These are phyloP conservation scores for Xylaria acuta DNA, from an alignment of 495 filamentous ascomycete genomes.

Conservation along the genomic window DNA sequence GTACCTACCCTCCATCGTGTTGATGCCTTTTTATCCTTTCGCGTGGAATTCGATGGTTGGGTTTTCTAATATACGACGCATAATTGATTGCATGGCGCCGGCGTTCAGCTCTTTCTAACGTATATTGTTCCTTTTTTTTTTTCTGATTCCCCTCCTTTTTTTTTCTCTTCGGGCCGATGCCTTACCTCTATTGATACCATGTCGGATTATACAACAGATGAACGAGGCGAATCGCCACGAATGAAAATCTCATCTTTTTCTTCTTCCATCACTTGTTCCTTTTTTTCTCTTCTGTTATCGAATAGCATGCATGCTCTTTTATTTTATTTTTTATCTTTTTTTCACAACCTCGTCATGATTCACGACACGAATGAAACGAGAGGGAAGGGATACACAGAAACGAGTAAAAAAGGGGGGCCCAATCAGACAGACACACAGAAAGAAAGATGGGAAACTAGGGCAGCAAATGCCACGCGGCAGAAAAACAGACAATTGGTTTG, in stretches of 20 bases:
- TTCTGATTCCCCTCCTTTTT: constrained; percentile 11
- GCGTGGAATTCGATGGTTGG: constrained; percentile 10
- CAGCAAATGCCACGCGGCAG: constrained; percentile 21
- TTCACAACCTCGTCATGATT: constrained; percentile 32
- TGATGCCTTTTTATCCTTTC: not conserved
- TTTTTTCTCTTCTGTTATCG: not conserved
- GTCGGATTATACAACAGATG: constrained; percentile 5
- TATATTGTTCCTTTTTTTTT: constrained; percentile 8
- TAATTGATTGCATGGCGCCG: constrained; percentile 43
- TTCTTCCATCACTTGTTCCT: not conserved
- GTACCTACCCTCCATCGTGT: not conserved
- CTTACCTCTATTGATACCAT: constrained; percentile 35
- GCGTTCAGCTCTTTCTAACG: constrained; percentile 37
- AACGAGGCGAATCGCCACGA: not conserved
- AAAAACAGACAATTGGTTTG: not conserved
- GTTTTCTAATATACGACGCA: constrained; percentile 33
- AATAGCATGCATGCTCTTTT: constrained; percentile 1
- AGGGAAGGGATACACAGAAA: constrained; percentile 32
- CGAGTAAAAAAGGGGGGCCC: constrained; percentile 15
- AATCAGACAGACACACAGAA: constrained; percentile 25
- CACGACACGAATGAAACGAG: constrained; percentile 30
- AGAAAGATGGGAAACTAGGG: not conserved
- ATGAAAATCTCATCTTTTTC: not conserved
- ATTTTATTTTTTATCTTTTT: not conserved
- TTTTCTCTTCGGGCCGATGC: constrained; percentile 21